Conservation (phyloP, 768 basidiomycete species). For the Lyophyllum atratum region DNA sequence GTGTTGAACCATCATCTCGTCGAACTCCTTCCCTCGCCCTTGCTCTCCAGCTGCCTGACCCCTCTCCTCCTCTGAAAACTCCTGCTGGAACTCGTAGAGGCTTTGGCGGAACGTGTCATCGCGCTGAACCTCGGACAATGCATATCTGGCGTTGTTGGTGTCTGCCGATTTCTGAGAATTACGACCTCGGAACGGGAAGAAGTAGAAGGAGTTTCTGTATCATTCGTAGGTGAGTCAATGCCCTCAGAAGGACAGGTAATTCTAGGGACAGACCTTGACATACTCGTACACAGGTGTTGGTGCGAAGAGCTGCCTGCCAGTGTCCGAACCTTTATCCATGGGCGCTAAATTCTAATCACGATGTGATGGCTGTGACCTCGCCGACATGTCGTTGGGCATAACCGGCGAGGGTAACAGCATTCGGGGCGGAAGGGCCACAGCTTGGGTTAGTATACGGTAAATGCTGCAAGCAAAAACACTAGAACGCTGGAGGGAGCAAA, state of each 20-base stretch:
- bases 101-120: not conserved
- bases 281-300: too few relatives aligned
- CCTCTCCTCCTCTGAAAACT: constrained; percentile 3
- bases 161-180: not conserved
- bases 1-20: not conserved
- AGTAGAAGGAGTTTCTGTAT: not conserved
- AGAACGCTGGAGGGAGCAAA: too few relatives aligned
- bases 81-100: not conserved
- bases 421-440: too few relatives aligned
- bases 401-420: too few relatives aligned
- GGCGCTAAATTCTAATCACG: too few relatives aligned
- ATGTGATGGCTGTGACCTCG: too few relatives aligned
- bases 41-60: not conserved
- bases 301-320: too few relatives aligned
- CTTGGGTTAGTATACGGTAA: too few relatives aligned
- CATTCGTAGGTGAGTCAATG: not conserved
- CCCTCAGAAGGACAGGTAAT: not conserved
- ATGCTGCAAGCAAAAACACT: too few relatives aligned
- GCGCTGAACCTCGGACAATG: not conserved
- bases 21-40: not conserved
- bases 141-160: not conserved
- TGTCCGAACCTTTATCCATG: too few relatives aligned
- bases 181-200: not conserved
- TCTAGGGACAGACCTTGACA: not conserved
- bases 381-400: too few relatives aligned